phyloP scores from a whole-genome alignment of 345 rosid genomes.

The Dipteronia dyeriana region DNA sequence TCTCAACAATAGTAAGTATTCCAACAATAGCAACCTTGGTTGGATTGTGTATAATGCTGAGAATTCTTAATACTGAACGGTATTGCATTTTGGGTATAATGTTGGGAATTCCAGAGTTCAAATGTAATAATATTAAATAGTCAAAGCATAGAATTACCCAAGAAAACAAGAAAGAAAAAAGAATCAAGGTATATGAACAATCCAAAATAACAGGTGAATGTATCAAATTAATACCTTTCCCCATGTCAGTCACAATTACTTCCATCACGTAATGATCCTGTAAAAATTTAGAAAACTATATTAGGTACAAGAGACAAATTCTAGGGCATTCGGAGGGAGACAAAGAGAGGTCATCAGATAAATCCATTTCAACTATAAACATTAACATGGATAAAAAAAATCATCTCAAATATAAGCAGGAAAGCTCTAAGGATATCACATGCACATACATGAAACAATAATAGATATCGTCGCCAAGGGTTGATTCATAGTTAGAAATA shows the following conservation, averaged over 20 bases:
- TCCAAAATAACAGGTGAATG: neutral
- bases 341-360: neutral
- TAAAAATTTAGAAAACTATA: conserved; percentile 20
- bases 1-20: neutral
- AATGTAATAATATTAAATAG: neutral
- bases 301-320: neutral
- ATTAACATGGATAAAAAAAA: neutral
- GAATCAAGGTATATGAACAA: neutral
- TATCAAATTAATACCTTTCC: conserved; percentile 52
- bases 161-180: neutral
- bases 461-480: neutral
- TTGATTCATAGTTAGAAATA: neutral
- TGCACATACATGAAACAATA: neutral
- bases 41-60: neutral
- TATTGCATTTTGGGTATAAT: neutral
- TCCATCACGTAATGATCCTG: conserved; percentile 73
- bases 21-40: neutral
- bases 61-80: neutral
- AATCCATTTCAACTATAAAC: neutral
- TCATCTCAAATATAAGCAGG: neutral
- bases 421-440: neutral
- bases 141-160: neutral
- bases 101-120: neutral
- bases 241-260: conserved; percentile 65
- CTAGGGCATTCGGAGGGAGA: neutral